These are phyloP conservation scores for Sapria himalayana DNA, from an alignment of 345 rosid genomes.

Conservation along the genomic window DNA sequence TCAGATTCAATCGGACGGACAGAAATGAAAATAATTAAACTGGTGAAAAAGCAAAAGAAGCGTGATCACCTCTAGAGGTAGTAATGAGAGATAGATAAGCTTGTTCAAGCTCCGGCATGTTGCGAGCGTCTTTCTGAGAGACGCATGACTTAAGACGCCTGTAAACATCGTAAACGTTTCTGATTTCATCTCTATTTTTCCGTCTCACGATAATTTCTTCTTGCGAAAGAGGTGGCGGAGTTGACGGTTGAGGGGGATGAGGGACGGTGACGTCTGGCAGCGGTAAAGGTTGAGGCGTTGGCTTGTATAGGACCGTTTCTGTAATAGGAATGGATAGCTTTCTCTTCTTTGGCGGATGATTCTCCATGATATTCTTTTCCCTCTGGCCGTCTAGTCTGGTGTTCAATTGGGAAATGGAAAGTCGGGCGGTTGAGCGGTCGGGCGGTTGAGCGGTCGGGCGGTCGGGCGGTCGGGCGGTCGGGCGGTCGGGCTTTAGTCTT, in stretches of 20 bases:
- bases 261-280: constrained; percentile 11
- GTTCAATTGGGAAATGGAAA: no score
- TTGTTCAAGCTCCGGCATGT: constrained; percentile 38
- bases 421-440: no score
- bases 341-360: constrained; percentile 91
- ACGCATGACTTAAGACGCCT: constrained; percentile 50
- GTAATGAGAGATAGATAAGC: constrained; percentile 52
- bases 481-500: no score
- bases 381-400: no score
- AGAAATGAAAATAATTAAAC: no score
- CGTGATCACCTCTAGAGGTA: constrained; percentile 60
- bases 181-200: constrained; percentile 74
- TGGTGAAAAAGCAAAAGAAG: background rate
- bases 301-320: constrained; percentile 9
- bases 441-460: no score
- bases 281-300: constrained; percentile 11
- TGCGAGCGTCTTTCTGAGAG: constrained; percentile 35
- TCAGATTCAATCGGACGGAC: no score
- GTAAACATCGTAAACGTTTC: constrained; percentile 52
- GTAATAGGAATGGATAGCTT: constrained; percentile 37
- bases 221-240: constrained; percentile 30
- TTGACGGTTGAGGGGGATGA: constrained; percentile 36
- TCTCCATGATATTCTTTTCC: no score
- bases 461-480: no score
- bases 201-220: constrained; percentile 40